Conservation (phyloP, 352 stramenopile genomes). For the Phytophthora tentaculata region DNA sequence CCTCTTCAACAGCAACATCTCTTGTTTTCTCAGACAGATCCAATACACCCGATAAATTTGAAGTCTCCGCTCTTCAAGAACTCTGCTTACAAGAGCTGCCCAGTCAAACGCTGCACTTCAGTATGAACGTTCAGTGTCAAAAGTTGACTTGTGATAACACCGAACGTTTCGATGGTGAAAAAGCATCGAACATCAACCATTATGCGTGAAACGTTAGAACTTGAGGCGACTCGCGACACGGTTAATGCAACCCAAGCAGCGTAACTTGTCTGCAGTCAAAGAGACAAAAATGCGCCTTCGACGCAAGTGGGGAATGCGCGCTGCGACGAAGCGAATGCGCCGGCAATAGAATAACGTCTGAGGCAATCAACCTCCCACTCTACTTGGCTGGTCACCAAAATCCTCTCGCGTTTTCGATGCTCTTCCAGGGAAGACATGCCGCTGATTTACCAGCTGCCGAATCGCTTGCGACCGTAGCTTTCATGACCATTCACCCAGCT, state of each 20-base stretch:
- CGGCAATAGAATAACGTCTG: constrained; percentile 27
- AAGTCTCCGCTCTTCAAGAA: neutral
- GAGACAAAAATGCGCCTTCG: neutral
- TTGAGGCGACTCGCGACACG: constrained; percentile 4
- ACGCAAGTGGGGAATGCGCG: constrained; percentile 1
- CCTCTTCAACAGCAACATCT: neutral
- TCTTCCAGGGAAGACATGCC: constrained; percentile 3
- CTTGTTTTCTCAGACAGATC: neutral
- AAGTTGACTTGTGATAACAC: neutral
- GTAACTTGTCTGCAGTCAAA: constrained; percentile 10
- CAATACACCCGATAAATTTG: neutral
- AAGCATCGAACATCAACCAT: constrained; percentile 23
- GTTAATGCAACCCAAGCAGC: neutral
- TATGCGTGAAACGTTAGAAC: constrained; percentile 9
- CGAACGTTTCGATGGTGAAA: constrained; percentile 16
- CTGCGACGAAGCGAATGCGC: constrained; percentile 6
- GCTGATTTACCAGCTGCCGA: constrained; percentile 30
- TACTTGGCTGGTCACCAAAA: constrained; percentile 6
- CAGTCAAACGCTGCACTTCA: neutral
- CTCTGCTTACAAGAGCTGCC: neutral
- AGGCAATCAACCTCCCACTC: constrained; percentile 22
- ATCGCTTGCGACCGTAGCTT: constrained; percentile 21
- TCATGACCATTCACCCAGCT: constrained; percentile 1
- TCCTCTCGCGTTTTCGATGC: constrained; percentile 20
- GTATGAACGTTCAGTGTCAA: neutral